These are phyloP conservation scores for Aethionema arabicum DNA, from an alignment of 345 rosid species.

Conservation along the genomic window DNA sequence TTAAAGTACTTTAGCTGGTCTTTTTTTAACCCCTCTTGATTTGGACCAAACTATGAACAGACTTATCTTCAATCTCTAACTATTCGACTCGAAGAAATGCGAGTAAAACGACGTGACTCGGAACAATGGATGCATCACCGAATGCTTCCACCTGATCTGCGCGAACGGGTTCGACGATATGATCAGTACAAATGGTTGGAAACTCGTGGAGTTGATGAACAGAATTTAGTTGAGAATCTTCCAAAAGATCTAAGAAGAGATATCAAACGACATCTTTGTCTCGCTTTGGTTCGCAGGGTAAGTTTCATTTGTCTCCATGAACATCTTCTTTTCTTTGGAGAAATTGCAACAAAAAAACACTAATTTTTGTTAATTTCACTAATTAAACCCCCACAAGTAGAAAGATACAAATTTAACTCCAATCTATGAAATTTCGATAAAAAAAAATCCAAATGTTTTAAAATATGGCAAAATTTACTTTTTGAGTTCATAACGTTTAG, in stretches of 20 bases:
- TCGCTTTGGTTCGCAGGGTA: slow-evolving; percentile 91
- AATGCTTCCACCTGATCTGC: slow-evolving; percentile 79
- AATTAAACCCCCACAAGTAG: too few species aligned
- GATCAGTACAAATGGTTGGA: slow-evolving; percentile 98
- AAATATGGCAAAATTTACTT: too few species aligned
- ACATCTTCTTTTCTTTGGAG: too few species aligned
- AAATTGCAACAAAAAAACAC: too few species aligned
- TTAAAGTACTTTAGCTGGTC: neutral
- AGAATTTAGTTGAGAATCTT: slow-evolving; percentile 75
- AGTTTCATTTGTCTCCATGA: slow-evolving; percentile 24
- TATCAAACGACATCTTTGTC: slow-evolving; percentile 92
- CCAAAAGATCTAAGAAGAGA: slow-evolving; percentile 97
- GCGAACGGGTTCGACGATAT: slow-evolving; percentile 86
- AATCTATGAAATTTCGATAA: too few species aligned
- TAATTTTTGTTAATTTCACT: too few species aligned
- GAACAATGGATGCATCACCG: slow-evolving; percentile 99
- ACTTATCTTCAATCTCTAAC: slow-evolving; percentile 97
- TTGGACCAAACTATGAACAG: slow-evolving; percentile 37
- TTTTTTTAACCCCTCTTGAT: neutral
- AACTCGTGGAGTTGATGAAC: slow-evolving; percentile 96
- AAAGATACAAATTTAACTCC: too few species aligned
- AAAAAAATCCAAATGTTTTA: too few species aligned
- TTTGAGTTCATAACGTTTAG: too few species aligned
- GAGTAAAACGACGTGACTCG: slow-evolving; percentile 95
- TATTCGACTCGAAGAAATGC: slow-evolving; percentile 94